These are phyloP conservation scores for Tripterygium wilfordii DNA, from an alignment of 177 flowering plant genomes.

Conservation along the genomic window DNA sequence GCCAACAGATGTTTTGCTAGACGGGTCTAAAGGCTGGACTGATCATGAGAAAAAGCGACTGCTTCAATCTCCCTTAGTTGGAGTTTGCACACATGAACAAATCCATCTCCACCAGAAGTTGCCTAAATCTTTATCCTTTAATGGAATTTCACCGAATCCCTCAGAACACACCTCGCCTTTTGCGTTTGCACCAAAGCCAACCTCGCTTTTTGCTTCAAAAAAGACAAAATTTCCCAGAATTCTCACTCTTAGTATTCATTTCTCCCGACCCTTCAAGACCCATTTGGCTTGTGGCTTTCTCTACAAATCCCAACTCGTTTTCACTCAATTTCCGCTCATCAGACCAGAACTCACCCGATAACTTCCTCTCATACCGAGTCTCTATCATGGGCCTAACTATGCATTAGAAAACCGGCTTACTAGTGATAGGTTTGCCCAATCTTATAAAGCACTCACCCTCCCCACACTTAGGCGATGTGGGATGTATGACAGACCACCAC, in stretches of 20 bases:
- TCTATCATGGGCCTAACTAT: too few relatives aligned
- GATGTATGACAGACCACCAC: too few relatives aligned
- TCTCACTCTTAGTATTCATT: constrained; percentile 3
- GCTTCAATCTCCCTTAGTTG: constrained; percentile 38
- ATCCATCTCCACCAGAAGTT: constrained; percentile 22
- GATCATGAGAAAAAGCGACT: background rate
- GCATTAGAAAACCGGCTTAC: too few relatives aligned
- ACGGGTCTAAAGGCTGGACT: too few relatives aligned
- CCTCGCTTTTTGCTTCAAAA: constrained; percentile 11
- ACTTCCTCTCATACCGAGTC: constrained; percentile 21
- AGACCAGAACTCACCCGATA: constrained; percentile 47
- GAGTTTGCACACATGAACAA: constrained; percentile 6
- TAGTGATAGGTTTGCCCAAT: too few relatives aligned
- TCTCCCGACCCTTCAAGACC: constrained; percentile 20
- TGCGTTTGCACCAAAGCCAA: constrained; percentile 15
- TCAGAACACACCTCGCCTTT: constrained; percentile 15
- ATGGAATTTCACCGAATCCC: constrained; percentile 17
- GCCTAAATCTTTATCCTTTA: constrained; percentile 5
- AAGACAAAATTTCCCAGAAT: constrained; percentile 10
- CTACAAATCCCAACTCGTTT: constrained; percentile 13
- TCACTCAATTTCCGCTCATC: constrained; percentile 21
- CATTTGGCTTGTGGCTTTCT: constrained; percentile 15
- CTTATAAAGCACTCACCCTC: too few relatives aligned
- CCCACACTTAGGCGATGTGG: too few relatives aligned
- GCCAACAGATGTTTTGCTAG: too few relatives aligned